Percentiles rank a stretch among this genome's conserved stretches.
Conservation (phyloP, 2,329 filamentous ascomycete species). For the Exophiala sp. region DNA sequence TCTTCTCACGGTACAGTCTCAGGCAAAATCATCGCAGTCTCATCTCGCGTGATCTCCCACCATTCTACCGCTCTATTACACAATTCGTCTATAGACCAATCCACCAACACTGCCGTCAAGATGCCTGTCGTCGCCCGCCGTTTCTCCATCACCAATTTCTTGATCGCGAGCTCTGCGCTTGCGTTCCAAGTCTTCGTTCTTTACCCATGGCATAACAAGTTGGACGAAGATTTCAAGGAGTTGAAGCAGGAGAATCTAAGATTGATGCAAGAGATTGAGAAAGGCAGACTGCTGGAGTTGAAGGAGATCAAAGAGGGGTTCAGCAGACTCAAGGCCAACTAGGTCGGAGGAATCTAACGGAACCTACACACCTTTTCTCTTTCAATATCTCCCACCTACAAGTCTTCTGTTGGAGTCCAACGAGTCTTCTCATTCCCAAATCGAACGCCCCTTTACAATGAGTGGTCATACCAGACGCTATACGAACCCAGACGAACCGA, state of each 20-base stretch:
- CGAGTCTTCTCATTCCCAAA: too few species aligned
- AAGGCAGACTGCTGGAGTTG: slow-evolving; percentile 10
- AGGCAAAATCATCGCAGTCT: neutral
- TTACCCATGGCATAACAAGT: slow-evolving; percentile 64
- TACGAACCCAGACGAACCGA: neutral
- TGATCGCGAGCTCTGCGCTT: slow-evolving; percentile 59
- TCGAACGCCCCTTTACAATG: too few species aligned
- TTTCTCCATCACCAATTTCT: slow-evolving; percentile 60
- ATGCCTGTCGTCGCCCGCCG: slow-evolving; percentile 47
- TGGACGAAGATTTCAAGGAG: slow-evolving; percentile 56
- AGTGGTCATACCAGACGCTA: too few species aligned
- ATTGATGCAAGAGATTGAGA: slow-evolving; percentile 30
- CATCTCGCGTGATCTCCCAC: neutral
- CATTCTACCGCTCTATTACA: neutral
- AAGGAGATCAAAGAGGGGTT: slow-evolving; percentile 21
- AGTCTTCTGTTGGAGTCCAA: too few species aligned
- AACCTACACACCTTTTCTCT: neutral
- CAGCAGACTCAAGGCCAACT: slow-evolving; percentile 2
- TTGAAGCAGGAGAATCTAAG: slow-evolving; percentile 53
- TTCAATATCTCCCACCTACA: too few species aligned
- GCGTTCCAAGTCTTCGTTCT: slow-evolving; percentile 64
- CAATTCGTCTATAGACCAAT: neutral
- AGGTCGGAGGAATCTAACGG: neutral
- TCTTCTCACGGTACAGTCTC: neutral
- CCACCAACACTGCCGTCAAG: neutral